phyloP scores from a whole-genome alignment of 2,329 filamentous ascomycete genomes.

The Phyllosticta paracitricarpa region DNA sequence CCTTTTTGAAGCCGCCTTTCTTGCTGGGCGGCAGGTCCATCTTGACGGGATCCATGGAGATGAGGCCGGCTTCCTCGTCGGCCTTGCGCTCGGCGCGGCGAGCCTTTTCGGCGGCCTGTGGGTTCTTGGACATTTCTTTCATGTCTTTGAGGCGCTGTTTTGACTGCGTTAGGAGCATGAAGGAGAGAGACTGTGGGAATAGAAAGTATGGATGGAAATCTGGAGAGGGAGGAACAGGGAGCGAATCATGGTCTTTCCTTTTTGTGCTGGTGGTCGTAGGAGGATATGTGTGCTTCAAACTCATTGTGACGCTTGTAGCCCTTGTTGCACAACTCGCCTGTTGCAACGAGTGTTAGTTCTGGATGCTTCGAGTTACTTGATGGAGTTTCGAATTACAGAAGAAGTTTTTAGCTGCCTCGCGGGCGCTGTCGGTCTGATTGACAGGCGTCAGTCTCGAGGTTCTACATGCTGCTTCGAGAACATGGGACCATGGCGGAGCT shows the following conservation, averaged over 20 bases:
- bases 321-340: slow-evolving; percentile 73
- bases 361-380: not conserved
- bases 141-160: slow-evolving; percentile 64
- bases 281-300: slow-evolving; percentile 87
- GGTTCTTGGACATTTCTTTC: slow-evolving; percentile 71
- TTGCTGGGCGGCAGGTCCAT: slow-evolving; percentile 9
- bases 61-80: slow-evolving; percentile 51
- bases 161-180: not conserved
- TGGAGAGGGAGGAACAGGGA: not conserved
- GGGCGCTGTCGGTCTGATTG: slow-evolving; percentile 49
- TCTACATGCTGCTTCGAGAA: not conserved
- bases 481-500: not conserved
- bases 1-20: slow-evolving; percentile 57
- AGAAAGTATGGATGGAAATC: too few species aligned
- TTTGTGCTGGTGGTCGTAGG: slow-evolving; percentile 92
- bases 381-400: slow-evolving; percentile 46
- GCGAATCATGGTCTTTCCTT: slow-evolving; percentile 39
- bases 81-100: slow-evolving; percentile 53
- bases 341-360: slow-evolving; percentile 11
- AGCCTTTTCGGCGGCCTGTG: slow-evolving; percentile 53
- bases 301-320: slow-evolving; percentile 93
- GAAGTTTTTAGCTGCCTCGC: slow-evolving; percentile 69
- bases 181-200: too few species aligned
- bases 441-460: slow-evolving; percentile 10
- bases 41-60: slow-evolving; percentile 43